These are phyloP conservation scores for Arthrobotrys iridis DNA, from an alignment of 2,329 filamentous ascomycete species.

Conservation along the genomic window DNA sequence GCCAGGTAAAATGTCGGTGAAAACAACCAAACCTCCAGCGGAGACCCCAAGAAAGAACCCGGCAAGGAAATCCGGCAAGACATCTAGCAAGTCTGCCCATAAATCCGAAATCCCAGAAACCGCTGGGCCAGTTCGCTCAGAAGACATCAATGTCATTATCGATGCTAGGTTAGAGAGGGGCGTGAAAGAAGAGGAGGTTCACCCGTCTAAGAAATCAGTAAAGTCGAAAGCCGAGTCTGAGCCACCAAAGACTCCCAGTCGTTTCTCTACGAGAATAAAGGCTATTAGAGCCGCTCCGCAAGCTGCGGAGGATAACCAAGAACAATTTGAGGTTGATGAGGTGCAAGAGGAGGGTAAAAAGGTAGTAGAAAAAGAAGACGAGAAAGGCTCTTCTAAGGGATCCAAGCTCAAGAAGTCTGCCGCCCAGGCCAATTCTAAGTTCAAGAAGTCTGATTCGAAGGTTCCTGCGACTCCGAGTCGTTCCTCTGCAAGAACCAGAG, in stretches of 20 bases:
- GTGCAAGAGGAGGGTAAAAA: not conserved
- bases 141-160: no score
- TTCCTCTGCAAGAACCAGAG: not conserved
- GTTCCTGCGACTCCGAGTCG: no score
- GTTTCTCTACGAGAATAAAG: not conserved
- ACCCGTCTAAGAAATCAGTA: not conserved
- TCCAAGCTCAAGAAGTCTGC: not conserved
- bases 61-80: not conserved
- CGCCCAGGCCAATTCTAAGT: not conserved
- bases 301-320: not conserved
- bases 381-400: not conserved
- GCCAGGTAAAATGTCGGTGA: not conserved
- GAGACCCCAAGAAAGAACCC: not conserved
- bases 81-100: not conserved
- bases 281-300: not conserved
- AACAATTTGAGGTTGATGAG: constrained; percentile 1
- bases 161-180: no score
- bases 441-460: no score
- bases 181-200: not conserved
- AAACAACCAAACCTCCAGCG: not conserved
- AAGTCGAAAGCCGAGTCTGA: not conserved
- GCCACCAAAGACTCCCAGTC: not conserved
- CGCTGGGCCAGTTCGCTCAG: no score
- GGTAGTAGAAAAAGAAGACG: not conserved
- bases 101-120: no score